Evolutionary conservation across 2,329 filamentous ascomycete genomes (phyloP), one percentile per base, ranked within the genome.

Genomic region (Penicillium expansum): DNA sequence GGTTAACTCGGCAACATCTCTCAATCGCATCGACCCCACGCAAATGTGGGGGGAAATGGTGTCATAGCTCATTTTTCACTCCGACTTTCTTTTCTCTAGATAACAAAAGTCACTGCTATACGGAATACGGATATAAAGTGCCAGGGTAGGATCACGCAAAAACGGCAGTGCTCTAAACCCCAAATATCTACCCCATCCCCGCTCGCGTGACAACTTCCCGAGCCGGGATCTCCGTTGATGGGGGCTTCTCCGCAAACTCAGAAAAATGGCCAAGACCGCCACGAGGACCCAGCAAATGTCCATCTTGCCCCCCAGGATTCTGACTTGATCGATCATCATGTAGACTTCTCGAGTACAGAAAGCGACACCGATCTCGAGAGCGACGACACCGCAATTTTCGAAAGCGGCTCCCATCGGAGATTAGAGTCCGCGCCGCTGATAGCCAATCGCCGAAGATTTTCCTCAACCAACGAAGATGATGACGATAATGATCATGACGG

Each of bases 381-480:
- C 39, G 54, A 63, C 4, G 59, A 61, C 20, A 66, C 66, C 3
- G 58, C 58, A 18, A 62, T 67, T 9, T 55, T 59, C 33, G 54
- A 63, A 30, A 48, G 56, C 4, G 33, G 52, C 11, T 45, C 57
- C 14, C 39, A 51, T 10, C 52, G 59, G 39, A 56, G 33, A 16
- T 49, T 64, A 5, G 52, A 50, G 18, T 56, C 58, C 8, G 43
- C 62, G 6, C 60, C 69, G 9, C 48, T 62, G 24, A 39, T 62
- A 45, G 57, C 54, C 35, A 42, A 47, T 5, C 39, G 53, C 10
- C 57, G 53, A 5, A 58, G 56, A 24, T 62, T 63, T 51, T 7
- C 18, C 10, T 59, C 63, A 16, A 59, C 62, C 9, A 58, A 62
- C 4, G 59, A 56, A n/a, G 42, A 66, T 38, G 49, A 61, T 32